Evolutionary conservation across 305 asterid genomes (phyloP), one percentile per base, ranked within the genome.

Genomic region (Striga hermonthica): DNA sequence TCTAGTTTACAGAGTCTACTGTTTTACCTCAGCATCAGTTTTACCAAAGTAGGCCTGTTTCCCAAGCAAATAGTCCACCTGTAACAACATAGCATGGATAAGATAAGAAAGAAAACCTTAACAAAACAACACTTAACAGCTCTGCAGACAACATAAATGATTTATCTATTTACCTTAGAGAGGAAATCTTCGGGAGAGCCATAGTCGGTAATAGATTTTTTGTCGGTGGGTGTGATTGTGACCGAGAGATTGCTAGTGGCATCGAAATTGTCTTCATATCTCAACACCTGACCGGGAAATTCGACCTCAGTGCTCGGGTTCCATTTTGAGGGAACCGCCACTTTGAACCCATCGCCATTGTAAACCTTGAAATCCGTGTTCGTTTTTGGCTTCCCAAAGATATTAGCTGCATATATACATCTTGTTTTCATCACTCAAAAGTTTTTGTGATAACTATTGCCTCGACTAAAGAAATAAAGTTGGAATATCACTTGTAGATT

Each of bases 211-310:
- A 94, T 86, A 66, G 97, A 77, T 62, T 90, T 90, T 83, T 94
- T 94, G 75, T 88, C 90, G 7, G 95, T 83, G 9, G 97, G 90
- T 9, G 82, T 75, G 78, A 88, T 62, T 61, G 80, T 54, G 48
- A 94, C 97, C 15, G 79, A 60, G 45, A 90, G 57, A 74, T 85
- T 80, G 84, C 70, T 90, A 7, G 84, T 83, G 67, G 88, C 35
- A 59, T 94, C 99, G 62, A 85, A 94, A 80, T 94, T 94, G 89
- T 94, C 99, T 74, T 94, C 99, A 11, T 72, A 94, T 39, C 96
- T 81, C 8, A 94, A 79, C 28, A 94, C 92, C 72, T 90, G 99
- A 2, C 97, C 99, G 15, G 97, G 96, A 75, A 45, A 94, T 77
- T 94, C 99, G 3, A 67, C 44, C 69, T 94, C 96, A 10, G 71